These are phyloP conservation scores for Cryptococcus sp. DNA, from an alignment of 1,284 basidiomycete species.

Conservation along the genomic window DNA sequence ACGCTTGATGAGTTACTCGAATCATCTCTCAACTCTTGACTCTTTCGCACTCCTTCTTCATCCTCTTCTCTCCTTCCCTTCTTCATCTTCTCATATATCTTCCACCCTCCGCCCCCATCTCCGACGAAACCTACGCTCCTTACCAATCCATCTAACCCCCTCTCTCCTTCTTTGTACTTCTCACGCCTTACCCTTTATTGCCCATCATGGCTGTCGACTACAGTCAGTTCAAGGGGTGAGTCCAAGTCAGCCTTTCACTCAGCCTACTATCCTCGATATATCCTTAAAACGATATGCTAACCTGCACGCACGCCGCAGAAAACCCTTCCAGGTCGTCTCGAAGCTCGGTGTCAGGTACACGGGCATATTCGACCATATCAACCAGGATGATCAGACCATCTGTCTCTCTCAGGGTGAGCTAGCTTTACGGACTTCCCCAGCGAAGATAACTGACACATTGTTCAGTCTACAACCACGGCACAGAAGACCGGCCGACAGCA, in stretches of 20 bases:
- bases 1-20: neutral
- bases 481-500: conserved; percentile 44
- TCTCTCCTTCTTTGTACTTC: conserved; percentile 6
- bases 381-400: conserved; percentile 48
- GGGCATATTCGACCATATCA: conserved; percentile 50
- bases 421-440: neutral
- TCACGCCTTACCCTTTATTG: neutral
- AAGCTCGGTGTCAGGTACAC: conserved; percentile 50
- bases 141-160: conserved; percentile 1
- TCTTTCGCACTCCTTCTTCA: neutral
- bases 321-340: conserved; percentile 52
- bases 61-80: neutral
- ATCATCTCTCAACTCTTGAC: neutral
- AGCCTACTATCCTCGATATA: neutral
- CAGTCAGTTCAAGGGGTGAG: conserved; percentile 48
- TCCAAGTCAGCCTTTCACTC: neutral
- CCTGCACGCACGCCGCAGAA: conserved; percentile 20
- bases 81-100: conserved; percentile 1
- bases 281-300: neutral
- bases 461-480: conserved; percentile 50
- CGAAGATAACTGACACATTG: conserved; percentile 8
- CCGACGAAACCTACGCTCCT: conserved; percentile 2
- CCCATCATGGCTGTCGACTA: conserved; percentile 41
- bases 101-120: neutral
- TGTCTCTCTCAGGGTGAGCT: conserved; percentile 47